Evolutionary conservation across 2,329 filamentous ascomycete species (phyloP).

Genomic region (Penicillium corylophilum): DNA sequence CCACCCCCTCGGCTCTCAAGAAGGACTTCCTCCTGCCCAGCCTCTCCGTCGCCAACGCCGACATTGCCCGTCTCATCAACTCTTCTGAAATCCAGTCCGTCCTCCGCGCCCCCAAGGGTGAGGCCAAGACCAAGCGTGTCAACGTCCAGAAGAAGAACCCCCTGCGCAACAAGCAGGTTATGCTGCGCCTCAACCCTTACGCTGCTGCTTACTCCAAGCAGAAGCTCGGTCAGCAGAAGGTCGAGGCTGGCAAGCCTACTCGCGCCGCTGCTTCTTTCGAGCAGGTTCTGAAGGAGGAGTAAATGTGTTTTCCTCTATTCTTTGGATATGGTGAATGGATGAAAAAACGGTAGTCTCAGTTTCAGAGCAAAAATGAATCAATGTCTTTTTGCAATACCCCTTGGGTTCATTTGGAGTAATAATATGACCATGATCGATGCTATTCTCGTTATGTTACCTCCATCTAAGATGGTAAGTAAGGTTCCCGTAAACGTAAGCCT

Average conservation of each 20-base stretch:
- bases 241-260: slow-evolving; percentile 62
- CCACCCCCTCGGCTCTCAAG: slow-evolving; percentile 86
- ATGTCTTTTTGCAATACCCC: slow-evolving; percentile 31
- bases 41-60: slow-evolving; percentile 89
- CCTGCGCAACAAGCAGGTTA: slow-evolving; percentile 96
- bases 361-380: slow-evolving; percentile 30
- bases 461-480: slow-evolving; percentile 8
- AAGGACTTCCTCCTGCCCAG: slow-evolving; percentile 97
- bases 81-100: slow-evolving; percentile 97
- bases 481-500: not conserved
- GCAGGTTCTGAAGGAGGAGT: slow-evolving; percentile 53
- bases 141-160: slow-evolving; percentile 99
- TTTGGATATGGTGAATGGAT: slow-evolving; percentile 23
- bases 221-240: slow-evolving; percentile 71
- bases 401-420: slow-evolving; percentile 26
- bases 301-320: slow-evolving; percentile 31
- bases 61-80: slow-evolving; percentile 98
- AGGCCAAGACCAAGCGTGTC: slow-evolving; percentile 82
- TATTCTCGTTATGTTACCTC: slow-evolving; percentile 9
- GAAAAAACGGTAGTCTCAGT: slow-evolving; percentile 27
- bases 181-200: slow-evolving; percentile 98
- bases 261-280: slow-evolving; percentile 54
- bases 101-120: slow-evolving; percentile 86
- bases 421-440: slow-evolving; percentile 31
- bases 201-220: slow-evolving; percentile 85